Evolutionary conservation across 2,329 filamentous ascomycete species (phyloP).

Genomic region (Penicillium sp.): DNA sequence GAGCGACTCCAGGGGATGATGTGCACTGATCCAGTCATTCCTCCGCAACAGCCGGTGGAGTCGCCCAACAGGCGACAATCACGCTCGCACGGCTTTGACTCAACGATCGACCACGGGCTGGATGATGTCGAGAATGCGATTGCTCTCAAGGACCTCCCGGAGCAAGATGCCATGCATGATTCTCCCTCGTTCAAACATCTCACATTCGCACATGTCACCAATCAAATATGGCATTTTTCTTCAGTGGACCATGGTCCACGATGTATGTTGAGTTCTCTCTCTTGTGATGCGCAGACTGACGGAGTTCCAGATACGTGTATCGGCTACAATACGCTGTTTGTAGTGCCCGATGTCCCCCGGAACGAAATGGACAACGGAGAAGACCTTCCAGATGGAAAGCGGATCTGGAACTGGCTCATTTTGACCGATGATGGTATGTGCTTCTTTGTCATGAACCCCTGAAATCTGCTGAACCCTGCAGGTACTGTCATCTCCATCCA

Average conservation of each 20-base stretch:
- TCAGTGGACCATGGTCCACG: conserved; percentile 63
- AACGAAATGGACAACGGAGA: conserved; percentile 25
- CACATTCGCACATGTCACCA: conserved; percentile 56
- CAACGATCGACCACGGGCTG: conserved; percentile 10
- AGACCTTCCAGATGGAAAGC: conserved; percentile 45
- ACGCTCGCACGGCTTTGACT: conserved; percentile 2
- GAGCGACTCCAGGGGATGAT: conserved; percentile 61
- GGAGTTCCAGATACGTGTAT: conserved; percentile 56
- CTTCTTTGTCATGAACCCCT: neutral
- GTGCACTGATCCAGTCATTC: conserved; percentile 50
- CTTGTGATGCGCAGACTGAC: conserved; percentile 14
- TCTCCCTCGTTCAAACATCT: conserved; percentile 30
- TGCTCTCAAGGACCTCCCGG: conserved; percentile 20
- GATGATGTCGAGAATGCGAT: conserved; percentile 33
- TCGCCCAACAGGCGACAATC: conserved; percentile 14
- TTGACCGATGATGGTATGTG: conserved; percentile 58
- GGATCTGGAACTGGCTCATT: conserved; percentile 67
- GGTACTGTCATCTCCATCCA: conserved; percentile 67
- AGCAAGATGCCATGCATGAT: conserved; percentile 15
- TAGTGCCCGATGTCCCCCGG: conserved; percentile 44
- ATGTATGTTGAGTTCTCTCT: conserved; percentile 44
- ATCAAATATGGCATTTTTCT: conserved; percentile 70
- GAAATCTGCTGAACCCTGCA: conserved; percentile 23
- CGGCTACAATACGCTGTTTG: conserved; percentile 59
- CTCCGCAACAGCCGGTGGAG: conserved; percentile 16